Base-by-base conservation (phyloP, 495 filamentous ascomycete genomes). In the Xylaria acuta region DNA sequence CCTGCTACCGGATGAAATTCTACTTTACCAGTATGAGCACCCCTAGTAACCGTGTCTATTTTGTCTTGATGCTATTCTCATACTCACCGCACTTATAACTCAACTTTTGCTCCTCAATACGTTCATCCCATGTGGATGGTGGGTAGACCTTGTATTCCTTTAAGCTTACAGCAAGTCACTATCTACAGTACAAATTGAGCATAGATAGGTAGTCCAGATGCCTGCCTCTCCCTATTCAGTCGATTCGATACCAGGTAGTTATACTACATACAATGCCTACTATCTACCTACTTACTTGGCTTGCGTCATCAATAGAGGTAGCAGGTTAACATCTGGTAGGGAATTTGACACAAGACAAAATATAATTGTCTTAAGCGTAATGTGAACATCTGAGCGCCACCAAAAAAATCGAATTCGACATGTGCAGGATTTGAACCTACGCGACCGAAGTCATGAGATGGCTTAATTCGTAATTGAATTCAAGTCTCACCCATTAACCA, bases 401-500 rank as follows among this genome's bases (percentile, higher is more conserved):
- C 9, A 9, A 69, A 69, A 56, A 62, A 60, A 18, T 34, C 7
- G 40, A 53, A 49, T 41, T 18, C 71, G 71, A 73, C 71, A 70
- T 68, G 67, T 68, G 67, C 71, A 73, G 67, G 71, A 73, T 73
- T 73, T 70, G 71, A 73, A 73, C 71, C 67, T 73, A 70, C 71
- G 71, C 64, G 71, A 64, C 71, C 71, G 71, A 73, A 73, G 71
- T 64, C 71, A 73, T 73, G 54, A 68, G 71, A 68, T 73, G 54
- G 64, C 67, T 73, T 70, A 56, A 68, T 69, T 69, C 54, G n/a
- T 18, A 40, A 27, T 38, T 32, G 64, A 73, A 73, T 73, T 73
- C 71, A 70, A 73, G 71, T 68, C 71, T 68, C 54, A 73, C 71
- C 71, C 71, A 73, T 73, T 73, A 73, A 73, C 71, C 71, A 73